Evolutionary conservation across 306 rosid genomes (phyloP).

Genomic region (Prinsepia uniflora): DNA sequence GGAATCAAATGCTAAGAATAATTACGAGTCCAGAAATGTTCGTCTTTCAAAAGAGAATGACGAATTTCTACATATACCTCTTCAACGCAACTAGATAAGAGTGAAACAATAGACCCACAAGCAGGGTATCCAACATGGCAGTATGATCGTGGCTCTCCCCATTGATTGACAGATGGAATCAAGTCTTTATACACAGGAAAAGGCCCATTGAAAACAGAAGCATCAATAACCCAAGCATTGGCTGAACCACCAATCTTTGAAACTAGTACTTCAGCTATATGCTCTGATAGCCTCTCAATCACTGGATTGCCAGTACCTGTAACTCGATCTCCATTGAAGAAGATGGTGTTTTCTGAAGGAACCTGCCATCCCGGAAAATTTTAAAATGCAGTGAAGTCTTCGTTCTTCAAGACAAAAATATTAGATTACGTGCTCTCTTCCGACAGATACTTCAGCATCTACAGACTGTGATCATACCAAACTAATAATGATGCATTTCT

Average conservation of each 20-base stretch:
- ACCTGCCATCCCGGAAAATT: constrained; percentile 36
- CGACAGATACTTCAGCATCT: background rate
- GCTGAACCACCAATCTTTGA: constrained; percentile 58
- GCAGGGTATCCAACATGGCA: constrained; percentile 59
- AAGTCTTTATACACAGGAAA: constrained; percentile 76
- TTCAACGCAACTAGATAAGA: constrained; percentile 52
- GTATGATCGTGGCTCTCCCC: constrained; percentile 76
- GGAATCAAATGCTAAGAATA: constrained; percentile 14
- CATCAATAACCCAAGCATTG: constrained; percentile 86
- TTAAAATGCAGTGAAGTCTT: background rate
- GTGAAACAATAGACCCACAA: constrained; percentile 46
- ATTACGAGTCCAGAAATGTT: background rate
- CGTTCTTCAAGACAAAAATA: background rate
- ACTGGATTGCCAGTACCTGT: constrained; percentile 67
- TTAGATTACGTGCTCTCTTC: no score
- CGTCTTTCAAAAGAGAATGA: background rate
- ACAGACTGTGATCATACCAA: background rate
- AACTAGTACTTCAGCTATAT: constrained; percentile 64
- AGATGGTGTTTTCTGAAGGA: constrained; percentile 62
- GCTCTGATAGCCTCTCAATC: constrained; percentile 68
- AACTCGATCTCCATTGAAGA: constrained; percentile 76
- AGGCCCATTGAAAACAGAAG: constrained; percentile 73
- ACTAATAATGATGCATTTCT: background rate
- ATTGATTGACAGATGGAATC: constrained; percentile 54
- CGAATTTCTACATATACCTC: constrained; percentile 40